A percentile compares a stretch with the other conserved stretches of the same genome.
These are phyloP conservation scores for Trichoderma koningiopsis DNA, from an alignment of 2,329 filamentous ascomycete species.

Conservation along the genomic window DNA sequence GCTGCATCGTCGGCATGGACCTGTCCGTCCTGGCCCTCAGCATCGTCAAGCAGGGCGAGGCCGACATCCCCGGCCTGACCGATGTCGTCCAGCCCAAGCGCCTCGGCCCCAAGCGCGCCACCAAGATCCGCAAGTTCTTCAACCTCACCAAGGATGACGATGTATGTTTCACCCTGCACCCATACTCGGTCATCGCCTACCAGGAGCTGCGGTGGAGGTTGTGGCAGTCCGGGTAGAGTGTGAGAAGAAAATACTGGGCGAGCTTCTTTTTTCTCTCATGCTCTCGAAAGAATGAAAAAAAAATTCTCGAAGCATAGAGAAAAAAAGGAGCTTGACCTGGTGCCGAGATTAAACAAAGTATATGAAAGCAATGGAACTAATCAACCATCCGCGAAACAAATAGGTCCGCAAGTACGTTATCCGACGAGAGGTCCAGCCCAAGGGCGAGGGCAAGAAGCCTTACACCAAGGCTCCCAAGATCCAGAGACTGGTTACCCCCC, in stretches of 20 bases:
- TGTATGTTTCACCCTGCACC: slow-evolving; percentile 72
- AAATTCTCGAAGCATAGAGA: background rate
- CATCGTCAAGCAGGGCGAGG: slow-evolving; percentile 97
- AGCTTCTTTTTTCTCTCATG: background rate
- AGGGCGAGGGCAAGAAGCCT: slow-evolving; percentile 94
- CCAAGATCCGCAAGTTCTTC: slow-evolving; percentile 99
- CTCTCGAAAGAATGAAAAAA: background rate
- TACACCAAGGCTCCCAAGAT: slow-evolving; percentile 99
- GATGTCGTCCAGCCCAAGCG: slow-evolving; percentile 99
- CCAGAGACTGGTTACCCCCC: slow-evolving; percentile 98
- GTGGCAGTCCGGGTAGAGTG: slow-evolving; percentile 59
- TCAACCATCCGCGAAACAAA: slow-evolving; percentile 41
- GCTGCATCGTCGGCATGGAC: slow-evolving; percentile 97
- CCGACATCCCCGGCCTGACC: slow-evolving; percentile 92
- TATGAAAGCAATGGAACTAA: slow-evolving; percentile 40
- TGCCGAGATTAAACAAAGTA: slow-evolving; percentile 30
- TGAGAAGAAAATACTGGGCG: slow-evolving; percentile 47
- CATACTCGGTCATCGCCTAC: slow-evolving; percentile 70
- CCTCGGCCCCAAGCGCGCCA: slow-evolving; percentile 98
- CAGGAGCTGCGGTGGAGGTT: slow-evolving; percentile 52
- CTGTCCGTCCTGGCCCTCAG: slow-evolving; percentile 90
- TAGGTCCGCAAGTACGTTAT: slow-evolving; percentile 99
- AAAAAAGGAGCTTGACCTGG: background rate
- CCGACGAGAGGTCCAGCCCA: slow-evolving; percentile 94
- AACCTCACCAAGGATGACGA: slow-evolving; percentile 99